A percentile compares a stretch with the other conserved stretches of the same genome.
Evolutionary conservation across 1,139 yeast species (phyloP).

Genomic region (Pichia sp.): DNA sequence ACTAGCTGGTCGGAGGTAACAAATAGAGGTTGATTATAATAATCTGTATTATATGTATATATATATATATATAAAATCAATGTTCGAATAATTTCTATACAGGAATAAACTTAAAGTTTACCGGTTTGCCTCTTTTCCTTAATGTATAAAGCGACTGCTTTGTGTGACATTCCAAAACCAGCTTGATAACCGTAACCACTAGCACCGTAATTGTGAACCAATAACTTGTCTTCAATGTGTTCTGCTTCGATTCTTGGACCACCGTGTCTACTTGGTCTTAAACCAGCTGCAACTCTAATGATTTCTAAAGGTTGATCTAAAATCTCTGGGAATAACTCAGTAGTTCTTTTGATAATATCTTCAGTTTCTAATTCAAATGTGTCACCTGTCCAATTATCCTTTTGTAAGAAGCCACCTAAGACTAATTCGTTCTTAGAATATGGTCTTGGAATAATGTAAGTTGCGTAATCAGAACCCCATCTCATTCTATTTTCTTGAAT

Average conservation of each 20-base stretch:
- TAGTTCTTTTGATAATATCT: conserved; percentile 54
- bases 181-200: conserved; percentile 74
- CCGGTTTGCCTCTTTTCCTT: conserved; percentile 11
- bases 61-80: too few relatives aligned
- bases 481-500: conserved; percentile 42
- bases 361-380: conserved; percentile 49
- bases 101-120: conserved; percentile 4
- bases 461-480: conserved; percentile 51
- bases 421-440: conserved; percentile 53
- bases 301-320: conserved; percentile 41
- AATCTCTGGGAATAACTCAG: conserved; percentile 48
- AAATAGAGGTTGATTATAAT: too few relatives aligned
- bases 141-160: conserved; percentile 36
- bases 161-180: conserved; percentile 58
- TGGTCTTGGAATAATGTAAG: conserved; percentile 67
- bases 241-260: conserved; percentile 60
- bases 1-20: too few relatives aligned
- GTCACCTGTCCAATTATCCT: conserved; percentile 51
- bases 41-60: too few relatives aligned
- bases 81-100: background rate
- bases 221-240: conserved; percentile 32
- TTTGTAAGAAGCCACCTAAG: conserved; percentile 63
- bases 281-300: conserved; percentile 57
- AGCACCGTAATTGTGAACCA: conserved; percentile 70
- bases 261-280: conserved; percentile 64